Evolutionary conservation across 2,329 filamentous ascomycete species (phyloP), one percentile per base, ranked within the genome.

Genomic region (Colletotrichum sp.): DNA sequence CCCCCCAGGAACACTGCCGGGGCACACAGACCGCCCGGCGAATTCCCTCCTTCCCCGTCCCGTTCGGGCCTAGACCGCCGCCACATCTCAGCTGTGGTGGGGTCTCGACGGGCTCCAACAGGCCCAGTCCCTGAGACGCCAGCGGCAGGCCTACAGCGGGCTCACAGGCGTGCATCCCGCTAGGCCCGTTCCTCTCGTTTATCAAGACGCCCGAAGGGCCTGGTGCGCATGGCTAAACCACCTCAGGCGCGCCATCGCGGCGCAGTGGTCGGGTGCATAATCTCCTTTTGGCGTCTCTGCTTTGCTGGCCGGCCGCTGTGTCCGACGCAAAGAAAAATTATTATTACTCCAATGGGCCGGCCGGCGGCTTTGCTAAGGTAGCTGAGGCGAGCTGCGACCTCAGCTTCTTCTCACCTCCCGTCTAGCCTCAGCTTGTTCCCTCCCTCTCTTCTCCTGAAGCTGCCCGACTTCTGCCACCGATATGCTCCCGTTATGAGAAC

Each of bases 181-280:
- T 75, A 75, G 32, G 55, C 67, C 59, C 28, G 49, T 75, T 75
- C 72, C 72, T 75, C 36, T 28, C 21, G 15, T 49, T 49, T 49
- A 49, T 49, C 10, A 21, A 49, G 44, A 49, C 44, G 44, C 18
- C 28, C 21, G 4, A 39, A 39, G 30, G 59, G 39, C 44, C 24
- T 30, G 69, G 44, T 49, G 44, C 44, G 39, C n/a, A 49, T 49
- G 44, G 57, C 49, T 69, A 71, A 49, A 70, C 60, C 68, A 49
- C 68, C 57, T 49, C 65, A 59, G 66, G 66, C 60, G 26, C 71
- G 68, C 70, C 68, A 66, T 75, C 72, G 68, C 72, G 68, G 60
- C 72, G 68, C 60, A 75, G 60, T 57, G 21, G n/a, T n/a, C 36
- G 60, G 24, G 16, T 60, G 68, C 68, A 72, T 59, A 72, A 72